Conservation (phyloP, 176 grass and related monocot genomes). For the Chloris gayana region DNA sequence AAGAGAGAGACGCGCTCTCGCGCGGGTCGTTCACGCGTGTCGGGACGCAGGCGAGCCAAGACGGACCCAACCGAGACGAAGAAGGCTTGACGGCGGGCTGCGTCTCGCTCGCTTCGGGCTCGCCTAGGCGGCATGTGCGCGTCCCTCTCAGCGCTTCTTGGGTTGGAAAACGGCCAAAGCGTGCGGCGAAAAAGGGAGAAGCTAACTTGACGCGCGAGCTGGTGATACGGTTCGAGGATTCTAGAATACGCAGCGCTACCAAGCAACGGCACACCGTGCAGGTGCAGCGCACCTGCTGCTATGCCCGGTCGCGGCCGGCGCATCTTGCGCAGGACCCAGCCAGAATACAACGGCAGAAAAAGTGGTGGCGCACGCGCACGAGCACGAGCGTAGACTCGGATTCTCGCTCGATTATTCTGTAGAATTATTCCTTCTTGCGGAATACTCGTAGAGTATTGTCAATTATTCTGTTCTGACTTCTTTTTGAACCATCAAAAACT, state of each 20-base stretch:
- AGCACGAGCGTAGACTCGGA: background rate
- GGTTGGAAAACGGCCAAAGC: conserved; percentile 7
- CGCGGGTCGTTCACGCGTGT: background rate
- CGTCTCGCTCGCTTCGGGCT: background rate
- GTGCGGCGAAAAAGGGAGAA: conserved; percentile 21
- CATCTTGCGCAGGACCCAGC: background rate
- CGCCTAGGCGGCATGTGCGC: conserved; percentile 13
- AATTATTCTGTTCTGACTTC: background rate
- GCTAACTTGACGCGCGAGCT: background rate
- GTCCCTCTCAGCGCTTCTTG: background rate
- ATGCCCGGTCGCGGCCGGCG: background rate
- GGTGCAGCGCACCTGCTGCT: background rate
- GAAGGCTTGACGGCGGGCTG: background rate
- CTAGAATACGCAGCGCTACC: background rate
- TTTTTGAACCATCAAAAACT: background rate
- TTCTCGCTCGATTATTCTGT: background rate
- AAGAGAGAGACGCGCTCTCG: background rate
- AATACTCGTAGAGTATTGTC: background rate
- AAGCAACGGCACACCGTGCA: background rate
- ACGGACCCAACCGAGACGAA: too few relatives aligned
- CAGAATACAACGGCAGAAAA: too few relatives aligned
- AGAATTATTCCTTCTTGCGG: background rate
- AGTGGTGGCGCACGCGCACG: background rate
- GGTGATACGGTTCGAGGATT: background rate
- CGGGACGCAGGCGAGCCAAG: background rate